Evolutionary conservation across 805 yeast species (phyloP).

Genomic region (Metschnikowia shivogae): DNA sequence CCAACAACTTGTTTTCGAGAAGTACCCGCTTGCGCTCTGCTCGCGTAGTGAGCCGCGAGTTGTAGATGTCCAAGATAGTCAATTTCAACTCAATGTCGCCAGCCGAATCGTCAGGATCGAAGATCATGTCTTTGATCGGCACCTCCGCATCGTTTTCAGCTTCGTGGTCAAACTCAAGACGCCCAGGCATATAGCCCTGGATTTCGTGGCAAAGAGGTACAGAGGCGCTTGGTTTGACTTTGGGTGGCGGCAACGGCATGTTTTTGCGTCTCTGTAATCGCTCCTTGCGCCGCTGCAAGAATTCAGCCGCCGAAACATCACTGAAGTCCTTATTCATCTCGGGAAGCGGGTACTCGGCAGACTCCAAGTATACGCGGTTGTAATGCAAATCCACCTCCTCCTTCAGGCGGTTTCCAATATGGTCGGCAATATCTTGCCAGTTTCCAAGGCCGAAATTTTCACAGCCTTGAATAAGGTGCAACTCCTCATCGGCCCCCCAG

Average conservation of each 20-base stretch:
- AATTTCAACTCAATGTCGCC: constrained; percentile 88
- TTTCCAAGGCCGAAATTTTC: constrained; percentile 91
- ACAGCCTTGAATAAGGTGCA: constrained; percentile 82
- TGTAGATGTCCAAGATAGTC: constrained; percentile 83
- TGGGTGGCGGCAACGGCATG: constrained; percentile 75
- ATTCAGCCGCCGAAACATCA: constrained; percentile 59
- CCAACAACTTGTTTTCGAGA: constrained; percentile 72
- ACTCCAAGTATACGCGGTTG: constrained; percentile 61
- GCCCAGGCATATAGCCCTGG: constrained; percentile 98
- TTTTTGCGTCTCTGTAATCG: constrained; percentile 72
- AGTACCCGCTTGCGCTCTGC: constrained; percentile 88
- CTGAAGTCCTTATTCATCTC: constrained; percentile 68
- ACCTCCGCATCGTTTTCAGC: constrained; percentile 96
- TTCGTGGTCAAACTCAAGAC: constrained; percentile 94
- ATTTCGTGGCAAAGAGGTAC: constrained; percentile 95
- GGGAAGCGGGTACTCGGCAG: constrained; percentile 81
- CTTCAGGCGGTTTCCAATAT: constrained; percentile 85
- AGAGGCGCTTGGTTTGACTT: constrained; percentile 83
- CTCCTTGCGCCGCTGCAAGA: constrained; percentile 59
- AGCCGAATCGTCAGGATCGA: constrained; percentile 87
- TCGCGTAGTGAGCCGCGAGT: constrained; percentile 81
- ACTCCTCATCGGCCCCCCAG: constrained; percentile 99
- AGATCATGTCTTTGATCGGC: constrained; percentile 90
- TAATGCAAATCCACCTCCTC: constrained; percentile 91
- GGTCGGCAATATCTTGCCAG: constrained; percentile 98